phyloP scores from a whole-genome alignment of 768 basidiomycete species.

The Lentinula aciculospora region DNA sequence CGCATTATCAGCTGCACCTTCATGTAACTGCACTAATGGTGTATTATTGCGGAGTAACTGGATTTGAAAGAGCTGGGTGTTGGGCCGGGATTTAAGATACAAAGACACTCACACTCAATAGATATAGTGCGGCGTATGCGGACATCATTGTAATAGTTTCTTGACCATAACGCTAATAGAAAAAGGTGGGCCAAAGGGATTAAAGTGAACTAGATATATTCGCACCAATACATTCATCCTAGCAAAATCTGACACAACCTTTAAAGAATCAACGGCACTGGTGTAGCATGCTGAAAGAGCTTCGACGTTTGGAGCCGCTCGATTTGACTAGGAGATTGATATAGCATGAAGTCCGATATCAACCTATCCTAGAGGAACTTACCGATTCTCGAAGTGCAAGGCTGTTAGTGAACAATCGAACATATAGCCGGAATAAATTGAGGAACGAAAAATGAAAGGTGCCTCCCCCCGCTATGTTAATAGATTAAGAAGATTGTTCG shows the following conservation, averaged over 20 bases:
- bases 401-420: conserved; percentile 78
- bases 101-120: conserved; percentile 54
- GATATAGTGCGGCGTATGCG: conserved; percentile 77
- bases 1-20: conserved; percentile 59
- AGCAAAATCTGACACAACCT: conserved; percentile 72
- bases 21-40: conserved; percentile 50
- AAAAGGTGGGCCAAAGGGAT: not conserved
- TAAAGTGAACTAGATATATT: not conserved
- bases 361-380: conserved; percentile 37
- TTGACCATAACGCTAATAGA: conserved; percentile 69
- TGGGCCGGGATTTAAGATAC: conserved; percentile 4
- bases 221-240: conserved; percentile 69
- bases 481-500: conserved; percentile 7
- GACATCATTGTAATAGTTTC: conserved; percentile 84
- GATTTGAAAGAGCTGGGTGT: conserved; percentile 3
- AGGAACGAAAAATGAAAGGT: conserved; percentile 74
- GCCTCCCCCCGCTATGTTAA: conserved; percentile 56
- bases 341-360: not conserved
- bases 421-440: conserved; percentile 70
- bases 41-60: conserved; percentile 69
- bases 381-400: conserved; percentile 70
- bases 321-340: conserved; percentile 38
- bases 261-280: conserved; percentile 66
- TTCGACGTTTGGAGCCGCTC: conserved; percentile 55
- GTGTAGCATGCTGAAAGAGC: conserved; percentile 69